Evolutionary conservation across 495 filamentous ascomycete genomes (phyloP), one percentile per base, ranked within the genome.

Genomic region (Evansstolkia leycettana): DNA sequence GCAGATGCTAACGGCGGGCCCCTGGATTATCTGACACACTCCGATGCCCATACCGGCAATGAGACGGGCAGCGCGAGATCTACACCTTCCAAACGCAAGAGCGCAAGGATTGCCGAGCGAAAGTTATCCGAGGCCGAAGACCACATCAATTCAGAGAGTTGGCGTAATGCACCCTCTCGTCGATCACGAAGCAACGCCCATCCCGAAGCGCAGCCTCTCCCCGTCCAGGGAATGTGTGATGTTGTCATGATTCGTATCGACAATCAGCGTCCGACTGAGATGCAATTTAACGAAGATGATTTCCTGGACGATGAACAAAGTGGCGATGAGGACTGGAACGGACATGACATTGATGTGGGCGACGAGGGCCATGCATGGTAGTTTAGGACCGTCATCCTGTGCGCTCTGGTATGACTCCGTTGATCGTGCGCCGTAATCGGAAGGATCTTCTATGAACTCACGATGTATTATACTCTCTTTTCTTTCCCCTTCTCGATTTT

Each of bases 291-390:
- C 14, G 86, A 89, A 58, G 68, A 69, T 8, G 82, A 94, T 46
- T 94, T 94, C 49, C 50, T 92, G 2, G 84, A 90, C 42, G 62
- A 64, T 9, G 79, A 84, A 37, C 47, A 56, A 1, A 76, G 75
- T 40, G 76, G 76, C 3, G 82, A 89, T 40, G 83, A 85, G 39
- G 85, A 92, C 34, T 93, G 85, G 84, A 64, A 72, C 34, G 77
- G 78, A 9, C 33, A 47, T 25, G 57, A 60, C 33, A 36, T 48
- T 18, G 53, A 62, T 20, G 17, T 47, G 8, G 43, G 28, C 9
- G 43, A 37, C 17, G 39, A 31, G 6, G 43, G 41, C 2, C 43
- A 56, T 45, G 50, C 56, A n/a, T 60, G 54, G 50, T 59, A 37
- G 17, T 29, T n/a, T n/a, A n/a, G n/a, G n/a, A n/a, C n/a, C n/a